Conservation (phyloP, 1,139 yeast species). For the Hemisphaericaspora xylanilytica region DNA sequence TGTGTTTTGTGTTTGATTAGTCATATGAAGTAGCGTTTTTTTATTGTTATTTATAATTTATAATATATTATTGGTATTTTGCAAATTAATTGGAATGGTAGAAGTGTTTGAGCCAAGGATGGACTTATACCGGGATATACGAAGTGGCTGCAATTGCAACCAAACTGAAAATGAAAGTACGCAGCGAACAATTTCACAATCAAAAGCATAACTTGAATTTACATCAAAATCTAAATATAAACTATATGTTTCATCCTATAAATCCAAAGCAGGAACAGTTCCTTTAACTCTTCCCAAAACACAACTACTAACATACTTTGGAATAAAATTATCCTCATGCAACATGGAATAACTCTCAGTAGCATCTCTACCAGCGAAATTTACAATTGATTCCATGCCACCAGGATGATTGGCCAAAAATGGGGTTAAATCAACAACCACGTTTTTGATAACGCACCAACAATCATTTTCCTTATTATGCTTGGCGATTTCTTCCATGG, state of each 20-base stretch:
- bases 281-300: constrained; percentile 54
- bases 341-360: constrained; percentile 73
- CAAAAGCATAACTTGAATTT: no score
- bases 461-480: constrained; percentile 66
- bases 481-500: constrained; percentile 56
- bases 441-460: constrained; percentile 85
- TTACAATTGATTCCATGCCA: constrained; percentile 68
- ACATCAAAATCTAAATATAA: no score
- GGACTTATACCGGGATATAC: no score
- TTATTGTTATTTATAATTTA: constrained; percentile 5
- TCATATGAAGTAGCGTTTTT: neutral
- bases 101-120: no score
- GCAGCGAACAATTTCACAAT: no score
- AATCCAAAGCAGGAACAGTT: constrained; percentile 31
- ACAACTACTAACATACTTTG: constrained; percentile 45
- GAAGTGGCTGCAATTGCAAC: no score
- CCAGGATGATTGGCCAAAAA: constrained; percentile 88
- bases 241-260: constrained; percentile 10
- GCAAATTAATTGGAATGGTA: no score
- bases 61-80: neutral
- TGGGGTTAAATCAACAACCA: constrained; percentile 78
- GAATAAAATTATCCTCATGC: constrained; percentile 54
- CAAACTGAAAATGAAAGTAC: no score
- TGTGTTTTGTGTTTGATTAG: no score
- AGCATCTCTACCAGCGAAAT: constrained; percentile 89